These are phyloP conservation scores for Aspergillus awamori DNA, from an alignment of 2,329 filamentous ascomycete genomes.

Conservation along the genomic window DNA sequence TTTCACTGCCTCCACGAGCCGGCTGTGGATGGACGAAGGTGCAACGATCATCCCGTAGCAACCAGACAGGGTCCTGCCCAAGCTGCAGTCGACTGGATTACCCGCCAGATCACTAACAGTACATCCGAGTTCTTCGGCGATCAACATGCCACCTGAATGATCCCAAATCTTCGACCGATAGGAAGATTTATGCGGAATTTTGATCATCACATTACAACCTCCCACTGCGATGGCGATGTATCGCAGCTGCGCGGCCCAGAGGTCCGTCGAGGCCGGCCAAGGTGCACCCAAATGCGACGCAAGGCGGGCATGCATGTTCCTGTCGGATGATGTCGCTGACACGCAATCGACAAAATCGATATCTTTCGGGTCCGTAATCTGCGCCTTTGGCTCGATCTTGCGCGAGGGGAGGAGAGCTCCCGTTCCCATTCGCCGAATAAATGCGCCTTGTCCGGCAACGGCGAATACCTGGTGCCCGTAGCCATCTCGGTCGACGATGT, in stretches of 20 bases:
- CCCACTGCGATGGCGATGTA: constrained; percentile 57
- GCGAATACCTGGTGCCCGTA: constrained; percentile 56
- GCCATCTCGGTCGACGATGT: constrained; percentile 48
- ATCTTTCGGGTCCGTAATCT: constrained; percentile 34
- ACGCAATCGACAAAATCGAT: constrained; percentile 52
- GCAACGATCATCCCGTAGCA: constrained; percentile 49
- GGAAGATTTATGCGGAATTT: constrained; percentile 48
- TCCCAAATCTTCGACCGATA: constrained; percentile 59
- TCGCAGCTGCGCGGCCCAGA: constrained; percentile 59
- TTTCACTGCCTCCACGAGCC: constrained; percentile 37
- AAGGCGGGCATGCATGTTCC: constrained; percentile 44
- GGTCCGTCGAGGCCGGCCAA: constrained; percentile 52
- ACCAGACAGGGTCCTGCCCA: constrained; percentile 43
- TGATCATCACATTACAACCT: constrained; percentile 53
- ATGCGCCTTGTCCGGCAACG: constrained; percentile 49
- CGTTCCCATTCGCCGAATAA: constrained; percentile 43
- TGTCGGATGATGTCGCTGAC: constrained; percentile 40
- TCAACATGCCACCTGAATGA: constrained; percentile 57
- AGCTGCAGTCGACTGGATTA: constrained; percentile 51
- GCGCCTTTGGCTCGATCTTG: constrained; percentile 32
- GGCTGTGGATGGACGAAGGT: constrained; percentile 39
- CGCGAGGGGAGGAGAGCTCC: constrained; percentile 35
- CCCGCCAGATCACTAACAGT: constrained; percentile 56
- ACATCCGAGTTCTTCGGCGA: constrained; percentile 55
- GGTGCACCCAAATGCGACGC: constrained; percentile 42